Conservation (phyloP, 1,139 yeast species). For the Magnusiomyces tetraspermus region DNA sequence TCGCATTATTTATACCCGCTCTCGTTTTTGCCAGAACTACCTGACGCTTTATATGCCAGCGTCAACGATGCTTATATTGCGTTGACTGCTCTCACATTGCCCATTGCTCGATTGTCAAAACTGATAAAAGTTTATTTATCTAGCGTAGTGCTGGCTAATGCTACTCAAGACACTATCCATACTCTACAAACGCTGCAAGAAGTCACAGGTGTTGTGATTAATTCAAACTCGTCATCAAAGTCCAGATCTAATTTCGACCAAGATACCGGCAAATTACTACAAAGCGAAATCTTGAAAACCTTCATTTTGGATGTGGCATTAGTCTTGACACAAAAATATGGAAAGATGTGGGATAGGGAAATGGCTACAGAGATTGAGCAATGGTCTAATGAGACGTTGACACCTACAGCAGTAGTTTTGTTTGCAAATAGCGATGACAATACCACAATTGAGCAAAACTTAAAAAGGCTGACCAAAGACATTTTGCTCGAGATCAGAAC, state of each 20-base stretch:
- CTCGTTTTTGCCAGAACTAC: background rate
- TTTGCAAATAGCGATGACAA: background rate
- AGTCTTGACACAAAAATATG: conserved; percentile 10
- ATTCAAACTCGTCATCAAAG: background rate
- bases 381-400: conserved; percentile 15
- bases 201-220: background rate
- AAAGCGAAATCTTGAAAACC: conserved; percentile 13
- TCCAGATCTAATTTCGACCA: background rate
- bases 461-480: conserved; percentile 10
- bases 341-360: conserved; percentile 16
- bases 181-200: background rate
- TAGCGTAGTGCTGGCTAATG: background rate
- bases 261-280: conserved; percentile 14
- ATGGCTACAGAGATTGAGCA: conserved; percentile 15
- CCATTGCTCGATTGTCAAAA: background rate
- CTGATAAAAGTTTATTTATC: background rate
- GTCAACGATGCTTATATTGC: background rate
- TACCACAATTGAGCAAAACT: background rate
- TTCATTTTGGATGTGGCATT: conserved; percentile 12
- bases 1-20: background rate
- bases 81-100: background rate
- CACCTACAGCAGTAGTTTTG: background rate
- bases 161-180: background rate
- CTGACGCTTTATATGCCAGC: background rate
- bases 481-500: conserved; percentile 34